A percentile compares a stretch with the other conserved stretches of the same genome.
Conservation (phyloP, 2,329 filamentous ascomycete genomes). For the Nigrograna mackinnonii region DNA sequence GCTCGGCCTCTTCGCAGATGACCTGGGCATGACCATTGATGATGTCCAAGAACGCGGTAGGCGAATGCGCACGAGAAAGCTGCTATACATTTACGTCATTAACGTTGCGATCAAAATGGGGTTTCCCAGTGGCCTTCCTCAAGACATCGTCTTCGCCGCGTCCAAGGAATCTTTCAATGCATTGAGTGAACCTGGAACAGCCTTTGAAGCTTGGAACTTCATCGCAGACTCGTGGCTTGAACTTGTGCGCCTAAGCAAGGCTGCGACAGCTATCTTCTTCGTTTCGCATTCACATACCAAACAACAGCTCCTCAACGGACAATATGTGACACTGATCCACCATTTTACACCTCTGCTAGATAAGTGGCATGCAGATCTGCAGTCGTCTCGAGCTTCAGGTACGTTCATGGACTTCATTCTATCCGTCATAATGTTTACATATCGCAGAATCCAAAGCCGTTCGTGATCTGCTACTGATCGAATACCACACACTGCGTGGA, state of each 20-base stretch:
- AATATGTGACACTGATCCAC: slow-evolving; percentile 47
- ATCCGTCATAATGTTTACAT: too few species aligned
- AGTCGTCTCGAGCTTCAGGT: slow-evolving; percentile 2
- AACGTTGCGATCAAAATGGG: slow-evolving; percentile 48
- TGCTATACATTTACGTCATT: slow-evolving; percentile 42
- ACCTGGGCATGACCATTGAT: too few species aligned
- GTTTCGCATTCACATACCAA: slow-evolving; percentile 32
- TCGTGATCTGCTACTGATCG: slow-evolving; percentile 41
- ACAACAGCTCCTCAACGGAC: slow-evolving; percentile 40
- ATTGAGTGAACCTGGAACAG: too few species aligned
- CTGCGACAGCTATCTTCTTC: slow-evolving; percentile 49
- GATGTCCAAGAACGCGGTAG: background rate
- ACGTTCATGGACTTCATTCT: too few species aligned
- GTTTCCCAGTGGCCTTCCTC: slow-evolving; percentile 48
- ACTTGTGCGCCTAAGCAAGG: slow-evolving; percentile 24
- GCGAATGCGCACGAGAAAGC: background rate
- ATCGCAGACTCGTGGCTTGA: slow-evolving; percentile 23
- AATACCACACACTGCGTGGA: slow-evolving; percentile 38
- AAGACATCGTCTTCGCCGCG: slow-evolving; percentile 27
- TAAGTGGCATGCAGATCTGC: slow-evolving; percentile 26
- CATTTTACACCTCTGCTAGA: slow-evolving; percentile 33
- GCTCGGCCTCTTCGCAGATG: slow-evolving; percentile 46
- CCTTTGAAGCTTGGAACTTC: too few species aligned
- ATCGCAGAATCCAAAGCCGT: background rate
- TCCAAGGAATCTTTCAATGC: too few species aligned